Percentiles rank a stretch among this genome's conserved stretches.
Conservation (phyloP, 2,329 filamentous ascomycete genomes). For the Penicillium expansum region DNA sequence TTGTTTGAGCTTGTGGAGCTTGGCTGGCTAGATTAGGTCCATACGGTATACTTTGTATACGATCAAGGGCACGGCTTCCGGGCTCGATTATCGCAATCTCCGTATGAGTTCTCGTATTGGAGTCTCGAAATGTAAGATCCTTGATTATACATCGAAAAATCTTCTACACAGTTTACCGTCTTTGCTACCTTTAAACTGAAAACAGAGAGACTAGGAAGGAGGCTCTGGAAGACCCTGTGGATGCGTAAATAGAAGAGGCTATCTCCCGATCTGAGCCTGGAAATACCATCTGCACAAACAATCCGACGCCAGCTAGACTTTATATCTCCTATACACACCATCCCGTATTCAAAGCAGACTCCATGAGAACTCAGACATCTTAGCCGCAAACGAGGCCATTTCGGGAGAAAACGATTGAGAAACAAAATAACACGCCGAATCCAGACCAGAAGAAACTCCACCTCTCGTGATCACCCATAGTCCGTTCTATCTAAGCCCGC, state of each 20-base stretch:
- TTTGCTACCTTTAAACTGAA: neutral
- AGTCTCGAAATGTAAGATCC: neutral
- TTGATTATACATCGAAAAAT: neutral
- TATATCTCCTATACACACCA: neutral
- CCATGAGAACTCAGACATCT: too few species aligned
- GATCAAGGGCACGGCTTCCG: neutral
- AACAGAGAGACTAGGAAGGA: neutral
- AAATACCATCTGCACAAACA: neutral
- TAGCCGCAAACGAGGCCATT: too few species aligned
- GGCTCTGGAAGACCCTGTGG: neutral
- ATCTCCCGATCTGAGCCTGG: neutral
- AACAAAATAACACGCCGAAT: too few species aligned
- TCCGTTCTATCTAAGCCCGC: too few species aligned
- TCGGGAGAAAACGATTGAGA: too few species aligned
- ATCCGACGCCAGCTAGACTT: neutral
- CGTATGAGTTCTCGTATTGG: neutral
- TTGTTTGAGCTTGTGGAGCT: neutral
- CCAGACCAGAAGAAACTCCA: too few species aligned
- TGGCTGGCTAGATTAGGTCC: neutral
- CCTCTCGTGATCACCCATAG: too few species aligned
- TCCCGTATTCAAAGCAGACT: too few species aligned
- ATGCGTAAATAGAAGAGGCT: neutral
- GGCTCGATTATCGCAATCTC: neutral
- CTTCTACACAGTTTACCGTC: neutral
- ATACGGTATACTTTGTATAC: neutral